phyloP scores from a whole-genome alignment of 2,329 filamentous ascomycete species.

The Trichoderma koningiopsis region DNA sequence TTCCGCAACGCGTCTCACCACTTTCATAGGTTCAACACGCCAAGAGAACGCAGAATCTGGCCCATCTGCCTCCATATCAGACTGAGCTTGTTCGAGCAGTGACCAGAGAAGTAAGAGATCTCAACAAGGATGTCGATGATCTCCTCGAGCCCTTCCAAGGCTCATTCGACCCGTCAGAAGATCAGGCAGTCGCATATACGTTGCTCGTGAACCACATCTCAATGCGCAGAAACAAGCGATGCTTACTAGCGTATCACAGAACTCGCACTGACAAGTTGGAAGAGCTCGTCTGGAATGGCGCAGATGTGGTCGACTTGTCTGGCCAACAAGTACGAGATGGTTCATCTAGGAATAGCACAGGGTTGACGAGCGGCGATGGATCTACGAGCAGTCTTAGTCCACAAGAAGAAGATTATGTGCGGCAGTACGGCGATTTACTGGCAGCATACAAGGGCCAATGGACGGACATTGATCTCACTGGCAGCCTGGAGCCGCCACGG shows the following conservation, averaged over 20 bases:
- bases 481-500: constrained; percentile 87
- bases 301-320: constrained; percentile 74
- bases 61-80: constrained; percentile 87
- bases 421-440: constrained; percentile 86
- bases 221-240: constrained; percentile 95
- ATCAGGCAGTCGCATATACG: constrained; percentile 83
- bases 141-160: constrained; percentile 82
- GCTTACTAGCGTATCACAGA: constrained; percentile 89
- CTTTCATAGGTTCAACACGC: constrained; percentile 79
- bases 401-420: constrained; percentile 94
- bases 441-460: constrained; percentile 98
- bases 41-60: constrained; percentile 86
- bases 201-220: constrained; percentile 91
- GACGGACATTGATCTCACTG: constrained; percentile 96
- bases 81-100: constrained; percentile 86
- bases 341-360: constrained; percentile 38
- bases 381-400: constrained; percentile 80
- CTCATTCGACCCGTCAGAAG: constrained; percentile 79
- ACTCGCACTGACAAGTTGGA: constrained; percentile 90
- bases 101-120: constrained; percentile 87
- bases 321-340: constrained; percentile 55
- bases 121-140: constrained; percentile 80
- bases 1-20: constrained; percentile 16
- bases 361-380: constrained; percentile 47
- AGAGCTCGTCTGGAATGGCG: constrained; percentile 88